These are phyloP conservation scores for Gracilaria domingensis DNA, from an alignment of 23 red algal genomes.

Conservation along the genomic window DNA sequence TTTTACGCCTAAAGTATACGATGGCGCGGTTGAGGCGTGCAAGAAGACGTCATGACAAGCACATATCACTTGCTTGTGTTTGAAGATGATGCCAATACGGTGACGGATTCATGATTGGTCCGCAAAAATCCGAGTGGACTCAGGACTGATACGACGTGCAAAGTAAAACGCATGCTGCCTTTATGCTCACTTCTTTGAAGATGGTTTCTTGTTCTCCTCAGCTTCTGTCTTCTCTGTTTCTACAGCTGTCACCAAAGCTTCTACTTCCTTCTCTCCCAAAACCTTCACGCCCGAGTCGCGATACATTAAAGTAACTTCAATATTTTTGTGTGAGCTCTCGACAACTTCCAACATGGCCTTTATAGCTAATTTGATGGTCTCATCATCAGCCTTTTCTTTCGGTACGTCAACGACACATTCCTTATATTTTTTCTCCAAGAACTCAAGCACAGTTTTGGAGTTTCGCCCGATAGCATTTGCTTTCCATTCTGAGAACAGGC, in stretches of 20 bases:
- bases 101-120: neutral
- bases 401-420: slow-evolving; percentile 62
- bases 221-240: slow-evolving; percentile 94
- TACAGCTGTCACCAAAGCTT: slow-evolving; percentile 76
- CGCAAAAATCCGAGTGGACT: neutral
- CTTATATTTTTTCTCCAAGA: slow-evolving; percentile 97
- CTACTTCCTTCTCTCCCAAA: slow-evolving; percentile 77
- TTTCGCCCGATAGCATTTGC: slow-evolving; percentile 96
- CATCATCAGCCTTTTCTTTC: slow-evolving; percentile 65
- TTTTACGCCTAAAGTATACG: no score
- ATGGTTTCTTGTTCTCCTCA: slow-evolving; percentile 84
- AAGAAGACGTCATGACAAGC: neutral
- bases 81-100: neutral
- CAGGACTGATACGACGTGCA: neutral
- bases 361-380: slow-evolving; percentile 89
- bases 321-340: slow-evolving; percentile 92
- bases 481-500: slow-evolving; percentile 97
- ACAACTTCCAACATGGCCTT: slow-evolving; percentile 97
- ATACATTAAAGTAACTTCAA: slow-evolving; percentile 92
- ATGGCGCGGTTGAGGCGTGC: no score
- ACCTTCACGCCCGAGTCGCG: slow-evolving; percentile 63
- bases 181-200: neutral
- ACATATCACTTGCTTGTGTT: neutral
- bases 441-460: slow-evolving; percentile 94
- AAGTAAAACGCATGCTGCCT: neutral